Evolutionary conservation across 2,329 filamentous ascomycete species (phyloP).

Genomic region (Aureobasidium sp.): DNA sequence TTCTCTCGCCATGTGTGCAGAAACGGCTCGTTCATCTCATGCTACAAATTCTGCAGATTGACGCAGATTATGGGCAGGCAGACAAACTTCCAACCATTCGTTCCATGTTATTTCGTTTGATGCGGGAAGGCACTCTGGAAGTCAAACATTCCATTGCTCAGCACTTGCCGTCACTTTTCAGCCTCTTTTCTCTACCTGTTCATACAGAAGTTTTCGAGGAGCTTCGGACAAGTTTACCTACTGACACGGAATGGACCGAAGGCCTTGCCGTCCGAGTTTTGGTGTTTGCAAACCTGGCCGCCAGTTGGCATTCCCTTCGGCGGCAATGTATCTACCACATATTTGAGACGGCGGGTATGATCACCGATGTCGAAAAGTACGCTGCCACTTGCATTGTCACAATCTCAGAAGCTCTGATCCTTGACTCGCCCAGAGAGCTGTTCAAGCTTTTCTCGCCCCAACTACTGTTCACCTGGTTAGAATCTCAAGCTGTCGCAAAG

Average conservation of each 20-base stretch:
- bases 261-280: constrained; percentile 80
- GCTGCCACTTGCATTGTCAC: constrained; percentile 63
- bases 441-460: constrained; percentile 84
- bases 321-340: constrained; percentile 87
- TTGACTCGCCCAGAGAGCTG: constrained; percentile 61
- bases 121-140: constrained; percentile 57
- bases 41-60: constrained; percentile 59
- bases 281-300: constrained; percentile 68
- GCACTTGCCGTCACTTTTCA: constrained; percentile 67
- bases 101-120: constrained; percentile 67
- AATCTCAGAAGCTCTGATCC: constrained; percentile 58
- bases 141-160: constrained; percentile 72
- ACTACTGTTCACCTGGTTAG: constrained; percentile 84
- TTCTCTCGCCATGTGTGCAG: constrained; percentile 64
- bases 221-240: constrained; percentile 71
- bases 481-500: constrained; percentile 55
- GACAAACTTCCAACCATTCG: constrained; percentile 54
- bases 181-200: constrained; percentile 69
- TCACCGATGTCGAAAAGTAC: constrained; percentile 58
- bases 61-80: constrained; percentile 59
- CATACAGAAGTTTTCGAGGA: constrained; percentile 84
- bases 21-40: constrained; percentile 62
- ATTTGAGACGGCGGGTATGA: constrained; percentile 77
- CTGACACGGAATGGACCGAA: constrained; percentile 63
- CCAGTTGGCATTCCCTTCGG: constrained; percentile 77